Base-by-base conservation (phyloP, 192 early-diverging fungal genomes). In the Coemansia sp. region DNA sequence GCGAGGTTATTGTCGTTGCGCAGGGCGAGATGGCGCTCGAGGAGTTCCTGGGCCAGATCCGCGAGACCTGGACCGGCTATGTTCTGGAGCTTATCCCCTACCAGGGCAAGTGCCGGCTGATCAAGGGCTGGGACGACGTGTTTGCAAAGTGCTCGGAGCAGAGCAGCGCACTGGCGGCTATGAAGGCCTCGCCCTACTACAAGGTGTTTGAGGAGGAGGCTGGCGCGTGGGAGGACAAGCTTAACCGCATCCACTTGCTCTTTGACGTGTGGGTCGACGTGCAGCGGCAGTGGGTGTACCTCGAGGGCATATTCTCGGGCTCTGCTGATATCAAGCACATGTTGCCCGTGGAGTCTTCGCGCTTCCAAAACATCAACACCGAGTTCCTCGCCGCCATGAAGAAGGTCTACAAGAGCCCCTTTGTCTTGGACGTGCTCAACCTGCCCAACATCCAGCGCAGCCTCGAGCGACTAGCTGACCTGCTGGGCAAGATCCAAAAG, bases 181-280 rank as follows among this genome's bases (percentile, higher is more conserved):
- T 99, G 98, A 95, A 93, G 80, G 84, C 92, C 53, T 99, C 97
- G 33, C 96, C 96, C 1, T 97, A 98, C 73, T 99, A 93, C 85
- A 96, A 96, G 79, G 93, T 92, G 37, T 99, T 99, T 80, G 96
- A 99, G 77, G 96, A 99, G 68, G 96, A 99, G 57, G 97, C 98
- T 2, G 74, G 85, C 3, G 72, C 88, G 14, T 97, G 96, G 96
- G 97, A 99, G 76, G 96, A 99, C 68, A 95, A 95, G 73, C 86
- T 99, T 58, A 99, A 95, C 76, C 90, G 96, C 32, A 88, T 99
- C 40, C 95, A 98, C 71, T 86, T 94, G 38, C 88, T 99, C 43
- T 96, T 99, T 75, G 97, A 99, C 86, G 92, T 98, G 6, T 99
- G 98, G 98, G 96, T 98, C 52, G 97, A 99, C 79, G 98, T 99